Base-by-base conservation (phyloP, 345 rosid species). In the Durio zibethinus region DNA sequence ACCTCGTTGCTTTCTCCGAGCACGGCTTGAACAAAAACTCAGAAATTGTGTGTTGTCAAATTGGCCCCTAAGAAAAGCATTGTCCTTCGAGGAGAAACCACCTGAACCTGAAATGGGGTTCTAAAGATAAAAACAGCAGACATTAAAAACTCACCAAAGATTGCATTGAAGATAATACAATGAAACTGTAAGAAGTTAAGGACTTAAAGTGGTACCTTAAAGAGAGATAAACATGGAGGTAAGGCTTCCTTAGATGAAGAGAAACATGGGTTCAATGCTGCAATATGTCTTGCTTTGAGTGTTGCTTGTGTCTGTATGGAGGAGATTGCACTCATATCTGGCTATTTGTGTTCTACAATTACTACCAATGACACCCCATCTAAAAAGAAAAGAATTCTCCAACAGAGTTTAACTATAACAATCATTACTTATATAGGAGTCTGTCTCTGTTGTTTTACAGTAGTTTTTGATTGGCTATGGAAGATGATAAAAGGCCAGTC, bases 81-180 rank as follows among this genome's bases (percentile, higher is more conserved):
- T 85, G 79, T 78, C 78, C 77, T 79, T 89, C 20, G 89, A 85
- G 80, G 86, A 83, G 63, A 88, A 87, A 36, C 83, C 81, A 42
- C 43, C 56, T 45, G 74, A 86, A 85, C 77, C 82, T 79, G 89
- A 83, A 84, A 72, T 65, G 45, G 87, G 74, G 7, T 79, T 89
- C 97, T 90, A 68, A 45, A 76, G 36, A 78, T 18, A 53, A 38
- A 18, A 42, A 48, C 15, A 72, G 36, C 31, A 59, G 45, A 61
- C 31, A 36, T 42, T 10, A 52, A 29, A 18, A 42, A 1, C 35
- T 38, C 59, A 40, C 0, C 4, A 48, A 7, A 14, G 31, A 5
- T 10, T 45, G 54, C 21, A 1, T 14, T 4, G 33, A 6, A 38
- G 42, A 72, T 25, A n/a, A 10, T 47, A 54, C 18, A 33, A 9